phyloP scores from a whole-genome alignment of 1,139 yeast species.

The Ashbya aceris region DNA sequence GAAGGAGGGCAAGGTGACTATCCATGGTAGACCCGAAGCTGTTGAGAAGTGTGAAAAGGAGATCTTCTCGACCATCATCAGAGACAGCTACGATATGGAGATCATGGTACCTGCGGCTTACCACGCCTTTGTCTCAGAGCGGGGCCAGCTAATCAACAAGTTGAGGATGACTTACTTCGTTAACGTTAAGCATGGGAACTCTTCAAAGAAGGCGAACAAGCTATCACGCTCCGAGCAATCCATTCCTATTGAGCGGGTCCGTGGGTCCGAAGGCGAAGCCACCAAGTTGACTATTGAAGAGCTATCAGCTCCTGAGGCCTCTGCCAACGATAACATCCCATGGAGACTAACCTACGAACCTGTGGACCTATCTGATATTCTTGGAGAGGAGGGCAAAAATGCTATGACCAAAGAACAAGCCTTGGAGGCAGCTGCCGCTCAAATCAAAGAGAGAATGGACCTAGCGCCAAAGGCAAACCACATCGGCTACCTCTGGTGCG shows the following conservation, averaged over 20 bases:
- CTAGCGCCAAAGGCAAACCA: slow-evolving; percentile 31
- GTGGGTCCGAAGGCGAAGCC: slow-evolving; percentile 37
- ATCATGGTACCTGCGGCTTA: slow-evolving; percentile 49
- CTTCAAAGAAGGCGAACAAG: slow-evolving; percentile 41
- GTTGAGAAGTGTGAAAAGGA: slow-evolving; percentile 49
- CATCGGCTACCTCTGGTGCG: slow-evolving; percentile 42
- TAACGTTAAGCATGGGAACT: slow-evolving; percentile 53
- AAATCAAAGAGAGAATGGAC: slow-evolving; percentile 30
- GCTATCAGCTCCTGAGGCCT: slow-evolving; percentile 19
- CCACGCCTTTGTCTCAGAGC: slow-evolving; percentile 57
- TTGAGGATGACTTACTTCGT: slow-evolving; percentile 48
- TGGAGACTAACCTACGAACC: slow-evolving; percentile 49
- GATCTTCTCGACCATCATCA: slow-evolving; percentile 41
- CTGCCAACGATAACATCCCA: slow-evolving; percentile 40
- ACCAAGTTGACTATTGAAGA: slow-evolving; percentile 41
- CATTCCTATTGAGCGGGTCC: slow-evolving; percentile 44
- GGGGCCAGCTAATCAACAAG: slow-evolving; percentile 55
- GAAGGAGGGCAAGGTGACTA: slow-evolving; percentile 34
- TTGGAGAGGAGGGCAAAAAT: slow-evolving; percentile 33
- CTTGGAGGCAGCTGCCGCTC: slow-evolving; percentile 19
- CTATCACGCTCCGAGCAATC: slow-evolving; percentile 35
- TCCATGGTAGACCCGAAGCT: slow-evolving; percentile 56
- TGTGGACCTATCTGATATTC: slow-evolving; percentile 23
- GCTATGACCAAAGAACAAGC: slow-evolving; percentile 28
- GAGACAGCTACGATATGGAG: slow-evolving; percentile 34